Evolutionary conservation across 768 basidiomycete species (phyloP).

Genomic region (Zangia roseola): DNA sequence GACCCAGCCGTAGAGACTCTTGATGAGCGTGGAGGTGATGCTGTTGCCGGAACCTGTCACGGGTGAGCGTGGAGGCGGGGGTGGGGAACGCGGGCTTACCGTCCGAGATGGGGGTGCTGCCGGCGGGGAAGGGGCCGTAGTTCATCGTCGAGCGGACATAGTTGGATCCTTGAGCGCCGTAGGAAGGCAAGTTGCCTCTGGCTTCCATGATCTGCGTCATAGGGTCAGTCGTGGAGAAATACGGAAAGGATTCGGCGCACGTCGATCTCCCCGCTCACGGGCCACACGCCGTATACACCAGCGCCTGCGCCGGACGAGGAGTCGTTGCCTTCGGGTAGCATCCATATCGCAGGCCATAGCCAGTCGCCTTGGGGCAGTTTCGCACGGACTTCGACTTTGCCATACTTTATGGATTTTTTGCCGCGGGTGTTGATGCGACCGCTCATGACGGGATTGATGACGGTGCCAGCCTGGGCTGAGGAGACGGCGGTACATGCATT

Average conservation of each 20-base stretch:
- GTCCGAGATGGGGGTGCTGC: constrained; percentile 31
- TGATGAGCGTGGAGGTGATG: constrained; percentile 27
- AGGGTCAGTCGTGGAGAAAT: not conserved
- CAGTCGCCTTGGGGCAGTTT: constrained; percentile 57
- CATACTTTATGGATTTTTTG: constrained; percentile 49
- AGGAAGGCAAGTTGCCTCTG: constrained; percentile 46
- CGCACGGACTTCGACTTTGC: constrained; percentile 59
- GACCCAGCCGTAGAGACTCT: constrained; percentile 38
- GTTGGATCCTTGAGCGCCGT: constrained; percentile 44
- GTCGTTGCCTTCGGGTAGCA: constrained; percentile 28
- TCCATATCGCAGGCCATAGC: constrained; percentile 35
- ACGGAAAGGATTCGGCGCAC: constrained; percentile 32
- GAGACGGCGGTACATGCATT: constrained; percentile 45
- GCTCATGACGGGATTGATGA: constrained; percentile 53
- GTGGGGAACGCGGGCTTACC: constrained; percentile 7
- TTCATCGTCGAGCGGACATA: constrained; percentile 58
- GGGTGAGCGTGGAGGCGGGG: not conserved
- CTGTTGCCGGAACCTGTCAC: constrained; percentile 6
- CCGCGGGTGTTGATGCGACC: constrained; percentile 54
- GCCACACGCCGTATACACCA: constrained; percentile 41
- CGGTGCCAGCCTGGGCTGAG: constrained; percentile 29
- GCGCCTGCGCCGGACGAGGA: constrained; percentile 16
- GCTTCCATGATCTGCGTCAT: constrained; percentile 50
- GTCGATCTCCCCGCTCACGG: constrained; percentile 57
- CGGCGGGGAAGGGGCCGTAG: constrained; percentile 56